Percentiles rank a stretch among this genome's conserved stretches.
Evolutionary conservation across 495 filamentous ascomycete genomes (phyloP).

Genomic region (Tuber brumale): DNA sequence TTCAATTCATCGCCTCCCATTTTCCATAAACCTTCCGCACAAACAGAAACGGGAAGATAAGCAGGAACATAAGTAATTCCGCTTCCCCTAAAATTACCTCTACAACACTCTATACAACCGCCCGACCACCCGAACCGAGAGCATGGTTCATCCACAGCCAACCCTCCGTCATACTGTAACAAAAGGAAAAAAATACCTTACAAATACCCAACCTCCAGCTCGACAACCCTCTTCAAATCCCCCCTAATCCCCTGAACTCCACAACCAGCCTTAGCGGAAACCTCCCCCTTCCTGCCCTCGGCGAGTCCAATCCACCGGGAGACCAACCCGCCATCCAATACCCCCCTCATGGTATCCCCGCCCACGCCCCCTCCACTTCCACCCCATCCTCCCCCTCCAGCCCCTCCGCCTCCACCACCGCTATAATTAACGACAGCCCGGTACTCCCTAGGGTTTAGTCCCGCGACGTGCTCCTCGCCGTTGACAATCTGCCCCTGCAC

Average conservation of each 20-base stretch:
- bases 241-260: slow-evolving; percentile 54
- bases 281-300: slow-evolving; percentile 60
- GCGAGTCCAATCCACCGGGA: slow-evolving; percentile 65
- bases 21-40: neutral
- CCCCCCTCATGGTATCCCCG: slow-evolving; percentile 50
- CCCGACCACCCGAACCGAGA: neutral
- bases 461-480: slow-evolving; percentile 66
- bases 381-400: slow-evolving; percentile 46
- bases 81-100: neutral
- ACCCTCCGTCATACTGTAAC: neutral
- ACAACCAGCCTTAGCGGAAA: slow-evolving; percentile 58
- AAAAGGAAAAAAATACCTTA: slow-evolving; percentile 1
- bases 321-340: slow-evolving; percentile 58
- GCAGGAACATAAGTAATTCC: neutral
- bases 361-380: slow-evolving; percentile 51
- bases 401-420: slow-evolving; percentile 55
- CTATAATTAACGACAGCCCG: slow-evolving; percentile 51
- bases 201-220: slow-evolving; percentile 50
- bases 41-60: neutral
- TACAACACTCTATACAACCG: neutral
- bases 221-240: slow-evolving; percentile 57
- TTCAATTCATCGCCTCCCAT: neutral
- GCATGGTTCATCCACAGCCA: neutral
- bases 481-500: slow-evolving; percentile 71
- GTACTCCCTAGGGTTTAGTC: slow-evolving; percentile 74